Evolutionary conservation across 1,139 yeast species (phyloP).

Genomic region (Geotrichum aggregatum): DNA sequence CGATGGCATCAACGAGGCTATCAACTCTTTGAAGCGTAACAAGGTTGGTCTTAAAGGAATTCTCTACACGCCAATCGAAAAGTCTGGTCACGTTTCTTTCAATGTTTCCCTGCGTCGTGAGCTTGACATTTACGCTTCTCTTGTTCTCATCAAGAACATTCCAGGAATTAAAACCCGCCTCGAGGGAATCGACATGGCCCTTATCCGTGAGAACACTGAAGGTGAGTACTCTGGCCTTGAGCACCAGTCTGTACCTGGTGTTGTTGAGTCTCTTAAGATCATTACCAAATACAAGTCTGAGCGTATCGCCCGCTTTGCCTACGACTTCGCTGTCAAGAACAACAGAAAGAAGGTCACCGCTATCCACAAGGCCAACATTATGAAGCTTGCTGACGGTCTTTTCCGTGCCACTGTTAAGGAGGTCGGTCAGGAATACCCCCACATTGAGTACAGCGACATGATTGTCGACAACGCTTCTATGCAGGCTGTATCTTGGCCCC

Average conservation of each 20-base stretch:
- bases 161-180: constrained; percentile 92
- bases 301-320: constrained; percentile 95
- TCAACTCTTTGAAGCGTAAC: constrained; percentile 88
- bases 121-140: constrained; percentile 89
- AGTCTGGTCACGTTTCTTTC: constrained; percentile 71
- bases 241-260: constrained; percentile 97
- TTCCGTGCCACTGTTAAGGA: constrained; percentile 92
- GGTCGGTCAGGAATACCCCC: constrained; percentile 86
- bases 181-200: constrained; percentile 82
- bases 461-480: constrained; percentile 98
- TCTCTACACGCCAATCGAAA: constrained; percentile 80
- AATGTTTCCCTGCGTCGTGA: constrained; percentile 96
- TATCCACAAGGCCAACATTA: constrained; percentile 97
- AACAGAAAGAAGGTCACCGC: constrained; percentile 91
- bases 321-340: constrained; percentile 90
- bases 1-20: constrained; percentile 78
- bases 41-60: constrained; percentile 96
- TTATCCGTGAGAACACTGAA: constrained; percentile 96
- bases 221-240: constrained; percentile 99
- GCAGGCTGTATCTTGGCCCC: constrained; percentile 98
- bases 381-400: constrained; percentile 98
- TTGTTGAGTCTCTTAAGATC: constrained; percentile 92
- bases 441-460: constrained; percentile 79
- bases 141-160: constrained; percentile 86
- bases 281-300: constrained; percentile 93